phyloP scores from a whole-genome alignment of 192 early-diverging fungal species.

The Coemansia sp. region DNA sequence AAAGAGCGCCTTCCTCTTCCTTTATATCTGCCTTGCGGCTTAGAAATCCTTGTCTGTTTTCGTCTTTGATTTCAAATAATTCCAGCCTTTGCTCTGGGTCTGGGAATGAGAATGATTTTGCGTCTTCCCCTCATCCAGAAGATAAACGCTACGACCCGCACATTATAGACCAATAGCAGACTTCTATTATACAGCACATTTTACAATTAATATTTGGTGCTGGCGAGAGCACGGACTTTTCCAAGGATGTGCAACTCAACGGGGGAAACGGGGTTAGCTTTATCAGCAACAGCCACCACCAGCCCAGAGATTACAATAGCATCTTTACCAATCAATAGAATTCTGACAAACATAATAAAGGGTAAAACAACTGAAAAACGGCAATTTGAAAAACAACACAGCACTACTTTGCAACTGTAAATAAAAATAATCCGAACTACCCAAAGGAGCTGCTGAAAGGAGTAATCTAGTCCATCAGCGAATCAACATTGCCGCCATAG shows the following conservation, averaged over 20 bases:
- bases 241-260: no score
- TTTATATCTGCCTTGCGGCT: no score
- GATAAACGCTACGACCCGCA: slow-evolving; percentile 4
- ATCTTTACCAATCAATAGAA: background rate
- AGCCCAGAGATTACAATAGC: no score
- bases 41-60: no score
- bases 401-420: background rate
- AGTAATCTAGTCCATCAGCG: slow-evolving; percentile 42
- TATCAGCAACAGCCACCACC: no score
- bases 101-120: background rate
- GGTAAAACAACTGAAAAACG: no score
- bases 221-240: no score
- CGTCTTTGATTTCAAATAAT: background rate
- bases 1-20: background rate
- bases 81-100: background rate
- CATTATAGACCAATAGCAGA: background rate
- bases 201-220: no score
- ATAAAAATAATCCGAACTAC: background rate
- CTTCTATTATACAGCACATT: no score
- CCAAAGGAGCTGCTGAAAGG: background rate
- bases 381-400: background rate
- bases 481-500: slow-evolving; percentile 46
- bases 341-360: background rate
- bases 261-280: no score
- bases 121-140: slow-evolving; percentile 11